Evolutionary conservation across 176 grass and related monocot species (phyloP).

Genomic region (Leersia perrieri): DNA sequence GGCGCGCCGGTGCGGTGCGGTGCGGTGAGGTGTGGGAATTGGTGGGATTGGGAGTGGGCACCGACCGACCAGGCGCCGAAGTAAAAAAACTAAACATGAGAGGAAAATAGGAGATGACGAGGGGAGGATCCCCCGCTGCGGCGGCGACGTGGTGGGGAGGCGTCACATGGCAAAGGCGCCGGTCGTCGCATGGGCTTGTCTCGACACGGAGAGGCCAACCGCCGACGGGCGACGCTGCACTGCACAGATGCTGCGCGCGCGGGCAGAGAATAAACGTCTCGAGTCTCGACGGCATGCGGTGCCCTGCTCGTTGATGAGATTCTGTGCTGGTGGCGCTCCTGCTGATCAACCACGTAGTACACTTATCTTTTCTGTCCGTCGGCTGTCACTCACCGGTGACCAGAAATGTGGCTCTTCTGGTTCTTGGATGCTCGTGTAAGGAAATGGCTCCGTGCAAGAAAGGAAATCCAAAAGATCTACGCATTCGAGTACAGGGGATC

Average conservation of each 20-base stretch:
- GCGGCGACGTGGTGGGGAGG: background rate
- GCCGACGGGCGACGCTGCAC: slow-evolving; percentile 16
- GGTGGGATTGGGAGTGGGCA: background rate
- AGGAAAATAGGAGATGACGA: background rate
- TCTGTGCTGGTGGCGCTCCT: too few species aligned
- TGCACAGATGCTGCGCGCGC: background rate
- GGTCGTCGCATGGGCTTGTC: slow-evolving; percentile 31
- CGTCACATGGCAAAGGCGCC: slow-evolving; percentile 29
- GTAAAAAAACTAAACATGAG: too few species aligned
- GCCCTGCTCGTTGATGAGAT: background rate
- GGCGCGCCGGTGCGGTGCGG: background rate
- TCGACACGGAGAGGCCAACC: slow-evolving; percentile 33
- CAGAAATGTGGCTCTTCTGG: too few species aligned
- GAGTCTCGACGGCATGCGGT: too few species aligned
- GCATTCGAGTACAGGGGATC: too few species aligned
- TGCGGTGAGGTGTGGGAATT: too few species aligned
- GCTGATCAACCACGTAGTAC: background rate
- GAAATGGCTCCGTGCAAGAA: background rate
- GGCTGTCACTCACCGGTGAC: background rate
- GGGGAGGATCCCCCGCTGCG: background rate
- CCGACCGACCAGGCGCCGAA: background rate
- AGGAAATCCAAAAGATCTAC: too few species aligned
- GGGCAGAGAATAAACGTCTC: background rate
- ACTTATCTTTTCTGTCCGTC: background rate
- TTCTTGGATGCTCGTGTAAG: too few species aligned